Percentiles rank a stretch among this genome's conserved stretches.
Evolutionary conservation across 2,329 filamentous ascomycete genomes (phyloP).

Genomic region (Fusarium tupiense): DNA sequence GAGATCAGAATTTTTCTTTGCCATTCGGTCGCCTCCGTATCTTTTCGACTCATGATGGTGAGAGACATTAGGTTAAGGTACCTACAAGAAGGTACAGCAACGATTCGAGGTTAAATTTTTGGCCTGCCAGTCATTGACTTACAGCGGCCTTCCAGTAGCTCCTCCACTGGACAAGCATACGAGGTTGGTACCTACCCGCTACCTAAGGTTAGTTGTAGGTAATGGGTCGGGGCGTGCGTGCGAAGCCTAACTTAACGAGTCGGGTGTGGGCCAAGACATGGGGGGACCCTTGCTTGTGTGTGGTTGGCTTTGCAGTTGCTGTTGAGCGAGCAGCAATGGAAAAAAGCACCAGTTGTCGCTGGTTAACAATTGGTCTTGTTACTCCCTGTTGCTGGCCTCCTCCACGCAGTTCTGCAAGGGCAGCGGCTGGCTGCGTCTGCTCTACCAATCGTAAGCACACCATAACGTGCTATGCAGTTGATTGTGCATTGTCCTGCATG

Average conservation of each 20-base stretch:
- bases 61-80: neutral
- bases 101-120: conserved; percentile 1
- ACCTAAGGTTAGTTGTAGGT: neutral
- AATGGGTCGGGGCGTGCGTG: neutral
- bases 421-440: conserved; percentile 42
- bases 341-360: conserved; percentile 6
- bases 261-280: conserved; percentile 7
- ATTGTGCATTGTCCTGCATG: conserved; percentile 30
- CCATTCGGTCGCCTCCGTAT: conserved; percentile 9
- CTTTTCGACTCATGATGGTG: conserved; percentile 12
- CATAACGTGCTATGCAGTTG: conserved; percentile 25
- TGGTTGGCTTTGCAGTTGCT: neutral
- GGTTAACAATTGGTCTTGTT: conserved; percentile 17
- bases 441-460: conserved; percentile 37
- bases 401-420: conserved; percentile 37
- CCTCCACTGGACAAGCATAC: neutral
- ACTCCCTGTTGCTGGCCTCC: conserved; percentile 24
- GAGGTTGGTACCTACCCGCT: neutral
- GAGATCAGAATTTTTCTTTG: neutral
- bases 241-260: neutral
- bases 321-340: neutral
- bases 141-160: conserved; percentile 8
- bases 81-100: neutral
- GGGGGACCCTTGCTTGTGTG: conserved; percentile 24
- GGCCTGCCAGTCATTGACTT: neutral